Conservation (phyloP, 306 rosid genomes). For the Elaeagnus macrophylla region DNA sequence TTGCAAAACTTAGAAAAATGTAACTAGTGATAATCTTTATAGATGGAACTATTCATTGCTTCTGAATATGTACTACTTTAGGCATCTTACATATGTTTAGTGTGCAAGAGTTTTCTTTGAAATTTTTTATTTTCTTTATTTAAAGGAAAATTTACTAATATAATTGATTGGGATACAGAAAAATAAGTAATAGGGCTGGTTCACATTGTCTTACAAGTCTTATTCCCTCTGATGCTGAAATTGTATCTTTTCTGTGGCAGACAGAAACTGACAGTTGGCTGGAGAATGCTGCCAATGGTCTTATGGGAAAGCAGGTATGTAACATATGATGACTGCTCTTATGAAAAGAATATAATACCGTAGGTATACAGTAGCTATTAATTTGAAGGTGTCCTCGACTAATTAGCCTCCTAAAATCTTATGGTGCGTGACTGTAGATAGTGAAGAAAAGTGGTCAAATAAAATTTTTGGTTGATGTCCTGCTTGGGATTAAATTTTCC, state of each 20-base stretch:
- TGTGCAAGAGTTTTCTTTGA: no score
- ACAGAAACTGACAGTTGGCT: conserved; percentile 88
- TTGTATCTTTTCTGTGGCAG: conserved; percentile 29
- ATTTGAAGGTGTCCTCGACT: background rate
- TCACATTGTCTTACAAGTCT: no score
- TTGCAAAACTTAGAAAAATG: no score
- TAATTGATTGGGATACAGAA: no score
- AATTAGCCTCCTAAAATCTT: conserved; percentile 6
- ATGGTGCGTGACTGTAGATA: conserved; percentile 35
- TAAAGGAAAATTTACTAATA: no score
- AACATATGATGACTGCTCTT: background rate
- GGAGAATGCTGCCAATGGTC: conserved; percentile 93
- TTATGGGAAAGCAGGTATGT: conserved; percentile 79
- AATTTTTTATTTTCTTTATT: no score
- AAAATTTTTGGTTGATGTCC: conserved; percentile 55
- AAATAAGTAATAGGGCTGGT: background rate
- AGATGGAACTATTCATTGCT: no score
- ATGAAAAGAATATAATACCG: no score
- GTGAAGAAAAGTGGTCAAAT: conserved; percentile 56
- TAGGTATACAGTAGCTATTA: no score
- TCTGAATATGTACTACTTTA: no score
- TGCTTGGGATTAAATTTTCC: conserved; percentile 74
- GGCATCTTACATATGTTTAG: no score
- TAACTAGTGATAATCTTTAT: no score
- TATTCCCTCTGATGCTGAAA: background rate